Conservation (phyloP, 768 basidiomycete genomes). For the Mycena haematopus region DNA sequence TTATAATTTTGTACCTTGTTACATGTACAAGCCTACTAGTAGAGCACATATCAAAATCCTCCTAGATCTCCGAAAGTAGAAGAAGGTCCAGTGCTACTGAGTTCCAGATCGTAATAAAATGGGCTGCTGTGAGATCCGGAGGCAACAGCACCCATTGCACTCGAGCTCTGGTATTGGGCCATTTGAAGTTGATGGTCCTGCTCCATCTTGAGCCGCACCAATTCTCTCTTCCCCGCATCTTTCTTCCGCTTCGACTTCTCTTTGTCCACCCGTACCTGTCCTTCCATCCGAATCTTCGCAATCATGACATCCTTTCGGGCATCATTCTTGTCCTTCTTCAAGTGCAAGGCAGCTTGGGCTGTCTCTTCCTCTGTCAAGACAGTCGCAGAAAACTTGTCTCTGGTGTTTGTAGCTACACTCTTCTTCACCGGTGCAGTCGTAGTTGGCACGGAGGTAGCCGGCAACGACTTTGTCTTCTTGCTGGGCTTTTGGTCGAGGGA, state of each 20-base stretch:
- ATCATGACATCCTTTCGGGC: background rate
- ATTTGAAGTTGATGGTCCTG: constrained; percentile 33
- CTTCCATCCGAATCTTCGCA: background rate
- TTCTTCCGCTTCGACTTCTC: background rate
- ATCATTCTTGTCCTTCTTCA: constrained; percentile 1
- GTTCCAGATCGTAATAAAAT: background rate
- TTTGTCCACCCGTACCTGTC: background rate
- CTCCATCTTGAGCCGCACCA: constrained; percentile 37
- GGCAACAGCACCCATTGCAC: background rate
- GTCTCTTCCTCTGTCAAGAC: constrained; percentile 17
- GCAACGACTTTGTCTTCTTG: constrained; percentile 10
- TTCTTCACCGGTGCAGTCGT: background rate
- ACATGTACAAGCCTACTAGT: too few relatives aligned
- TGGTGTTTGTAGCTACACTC: background rate
- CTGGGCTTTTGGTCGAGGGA: background rate
- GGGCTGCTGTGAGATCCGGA: background rate
- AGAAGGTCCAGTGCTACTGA: background rate
- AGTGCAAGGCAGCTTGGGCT: background rate
- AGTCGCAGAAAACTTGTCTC: constrained; percentile 6
- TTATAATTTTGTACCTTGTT: background rate
- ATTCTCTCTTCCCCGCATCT: background rate
- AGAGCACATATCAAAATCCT: background rate
- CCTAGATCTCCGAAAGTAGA: background rate
- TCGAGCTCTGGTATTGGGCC: constrained; percentile 1
- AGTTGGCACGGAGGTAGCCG: background rate